A percentile compares a stretch with the other conserved stretches of the same genome.
phyloP scores from a whole-genome alignment of 2,329 filamentous ascomycete species.

The Chalaropsis ovoidea region DNA sequence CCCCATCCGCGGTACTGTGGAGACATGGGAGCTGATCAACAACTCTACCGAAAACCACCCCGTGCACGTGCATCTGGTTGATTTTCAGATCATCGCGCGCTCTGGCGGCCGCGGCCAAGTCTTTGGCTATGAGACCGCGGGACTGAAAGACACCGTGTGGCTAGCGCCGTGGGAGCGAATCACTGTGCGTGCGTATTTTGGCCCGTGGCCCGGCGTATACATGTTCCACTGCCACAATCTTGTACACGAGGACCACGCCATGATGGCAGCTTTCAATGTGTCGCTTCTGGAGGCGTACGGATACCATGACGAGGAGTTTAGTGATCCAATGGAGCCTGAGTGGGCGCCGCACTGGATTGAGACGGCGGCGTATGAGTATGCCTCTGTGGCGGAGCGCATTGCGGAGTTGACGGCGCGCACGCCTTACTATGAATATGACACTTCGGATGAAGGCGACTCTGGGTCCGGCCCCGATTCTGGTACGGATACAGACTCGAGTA shows the following conservation, averaged over 20 bases:
- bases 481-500: neutral
- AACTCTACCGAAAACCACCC: conserved; percentile 43
- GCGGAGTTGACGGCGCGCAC: conserved; percentile 15
- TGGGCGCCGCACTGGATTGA: conserved; percentile 29
- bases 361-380: neutral
- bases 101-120: conserved; percentile 37
- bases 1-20: conserved; percentile 38
- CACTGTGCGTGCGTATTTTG: conserved; percentile 42
- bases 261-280: conserved; percentile 41
- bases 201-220: conserved; percentile 44
- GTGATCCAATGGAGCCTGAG: conserved; percentile 34
- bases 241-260: conserved; percentile 39
- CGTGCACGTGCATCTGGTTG: conserved; percentile 49
- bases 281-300: conserved; percentile 34
- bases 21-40: conserved; percentile 44
- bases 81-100: conserved; percentile 45
- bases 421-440: conserved; percentile 21
- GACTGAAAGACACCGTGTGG: conserved; percentile 50
- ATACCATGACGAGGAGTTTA: conserved; percentile 34
- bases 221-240: conserved; percentile 43
- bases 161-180: conserved; percentile 43
- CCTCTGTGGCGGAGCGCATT: conserved; percentile 16
- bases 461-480: neutral
- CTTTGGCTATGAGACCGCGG: conserved; percentile 43
- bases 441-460: neutral